These are phyloP conservation scores for Colletotrichum chlorophyti DNA, from an alignment of 2,329 filamentous ascomycete genomes.

Conservation along the genomic window DNA sequence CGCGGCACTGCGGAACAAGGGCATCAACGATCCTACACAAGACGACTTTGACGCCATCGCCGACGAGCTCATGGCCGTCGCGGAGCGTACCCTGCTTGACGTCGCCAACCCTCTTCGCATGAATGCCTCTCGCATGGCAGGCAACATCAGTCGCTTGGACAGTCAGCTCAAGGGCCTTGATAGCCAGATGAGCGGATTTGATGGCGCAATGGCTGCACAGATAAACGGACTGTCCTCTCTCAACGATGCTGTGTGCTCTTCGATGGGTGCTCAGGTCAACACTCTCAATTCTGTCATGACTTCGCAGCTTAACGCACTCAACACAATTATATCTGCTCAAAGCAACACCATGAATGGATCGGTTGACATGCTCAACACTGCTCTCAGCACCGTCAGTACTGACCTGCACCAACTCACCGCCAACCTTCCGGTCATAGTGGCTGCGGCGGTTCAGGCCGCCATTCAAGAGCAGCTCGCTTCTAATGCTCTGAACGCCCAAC, in stretches of 20 bases:
- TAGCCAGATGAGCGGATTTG: background rate
- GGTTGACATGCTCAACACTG: background rate
- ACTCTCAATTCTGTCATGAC: background rate
- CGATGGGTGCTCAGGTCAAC: background rate
- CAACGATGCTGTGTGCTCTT: background rate
- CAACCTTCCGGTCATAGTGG: background rate
- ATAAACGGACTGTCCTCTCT: background rate
- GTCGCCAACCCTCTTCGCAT: constrained; percentile 25
- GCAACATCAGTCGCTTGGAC: background rate
- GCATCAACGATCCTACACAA: constrained; percentile 25
- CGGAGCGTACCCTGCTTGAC: constrained; percentile 25
- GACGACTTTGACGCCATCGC: constrained; percentile 23
- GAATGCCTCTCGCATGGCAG: background rate
- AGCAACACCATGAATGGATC: background rate
- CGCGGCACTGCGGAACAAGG: constrained; percentile 17
- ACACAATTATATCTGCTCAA: background rate
- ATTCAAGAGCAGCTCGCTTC: background rate
- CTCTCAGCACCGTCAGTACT: background rate
- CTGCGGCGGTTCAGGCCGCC: background rate
- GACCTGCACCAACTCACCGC: background rate
- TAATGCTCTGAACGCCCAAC: background rate
- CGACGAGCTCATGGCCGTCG: constrained; percentile 28
- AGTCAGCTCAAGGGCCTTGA: background rate
- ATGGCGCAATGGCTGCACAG: background rate
- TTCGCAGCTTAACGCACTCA: background rate